Percentiles rank a stretch among this genome's conserved stretches.
Evolutionary conservation across 2,329 filamentous ascomycete genomes (phyloP).

Genomic region (Verticillium longisporum): DNA sequence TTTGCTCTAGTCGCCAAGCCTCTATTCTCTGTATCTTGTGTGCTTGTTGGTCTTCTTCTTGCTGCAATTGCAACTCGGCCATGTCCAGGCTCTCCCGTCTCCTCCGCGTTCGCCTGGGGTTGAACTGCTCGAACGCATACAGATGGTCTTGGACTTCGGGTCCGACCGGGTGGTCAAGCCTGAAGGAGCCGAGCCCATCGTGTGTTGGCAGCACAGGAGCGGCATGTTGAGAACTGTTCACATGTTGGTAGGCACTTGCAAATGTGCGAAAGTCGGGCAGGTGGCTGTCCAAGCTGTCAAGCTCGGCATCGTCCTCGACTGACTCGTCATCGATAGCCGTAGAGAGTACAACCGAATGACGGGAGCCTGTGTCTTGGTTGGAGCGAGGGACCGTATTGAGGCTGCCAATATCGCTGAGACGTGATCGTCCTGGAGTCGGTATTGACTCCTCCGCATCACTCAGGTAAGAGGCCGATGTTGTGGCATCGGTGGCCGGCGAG

Average conservation of each 20-base stretch:
- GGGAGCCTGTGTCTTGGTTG: slow-evolving; percentile 38
- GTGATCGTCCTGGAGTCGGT: slow-evolving; percentile 61
- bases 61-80: slow-evolving; percentile 42
- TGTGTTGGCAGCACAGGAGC: slow-evolving; percentile 76
- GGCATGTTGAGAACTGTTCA: slow-evolving; percentile 37
- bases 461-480: slow-evolving; percentile 57
- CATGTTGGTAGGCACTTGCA: slow-evolving; percentile 32
- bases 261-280: slow-evolving; percentile 77
- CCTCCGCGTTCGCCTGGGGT: slow-evolving; percentile 58
- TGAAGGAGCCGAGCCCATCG: slow-evolving; percentile 86
- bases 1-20: slow-evolving; percentile 87
- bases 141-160: slow-evolving; percentile 71
- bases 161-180: slow-evolving; percentile 48
- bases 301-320: slow-evolving; percentile 64
- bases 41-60: slow-evolving; percentile 52
- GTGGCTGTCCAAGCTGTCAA: slow-evolving; percentile 91
- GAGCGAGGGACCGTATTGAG: slow-evolving; percentile 63
- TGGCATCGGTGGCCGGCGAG: slow-evolving; percentile 59
- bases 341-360: slow-evolving; percentile 29
- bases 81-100: slow-evolving; percentile 47
- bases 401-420: slow-evolving; percentile 74
- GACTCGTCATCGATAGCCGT: slow-evolving; percentile 26
- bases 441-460: slow-evolving; percentile 62
- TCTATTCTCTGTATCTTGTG: slow-evolving; percentile 83
- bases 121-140: slow-evolving; percentile 83